Conservation (phyloP, 345 rosid genomes). For the Aegle marmelos region DNA sequence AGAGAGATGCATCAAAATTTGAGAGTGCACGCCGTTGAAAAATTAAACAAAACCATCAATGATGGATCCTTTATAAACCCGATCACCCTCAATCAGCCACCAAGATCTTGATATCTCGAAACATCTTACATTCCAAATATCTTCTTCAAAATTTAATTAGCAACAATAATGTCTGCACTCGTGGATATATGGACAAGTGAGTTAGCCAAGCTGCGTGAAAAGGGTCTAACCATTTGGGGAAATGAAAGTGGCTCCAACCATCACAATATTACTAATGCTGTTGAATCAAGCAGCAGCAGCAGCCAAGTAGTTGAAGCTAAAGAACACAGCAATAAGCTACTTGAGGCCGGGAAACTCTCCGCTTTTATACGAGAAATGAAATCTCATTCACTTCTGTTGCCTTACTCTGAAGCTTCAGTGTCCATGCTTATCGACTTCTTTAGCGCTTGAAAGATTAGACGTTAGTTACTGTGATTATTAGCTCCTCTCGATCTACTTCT, state of each 20-base stretch:
- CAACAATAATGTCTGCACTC: slow-evolving; percentile 36
- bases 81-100: no score
- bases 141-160: neutral
- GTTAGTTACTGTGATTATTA: no score
- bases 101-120: no score
- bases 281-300: no score
- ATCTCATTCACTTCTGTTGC: neutral
- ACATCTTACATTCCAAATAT: no score
- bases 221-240: slow-evolving; percentile 22
- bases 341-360: no score
- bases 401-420: slow-evolving; percentile 30
- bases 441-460: slow-evolving; percentile 15
- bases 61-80: no score
- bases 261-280: no score
- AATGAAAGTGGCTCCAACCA: no score
- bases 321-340: no score
- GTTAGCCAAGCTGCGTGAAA: slow-evolving; percentile 34
- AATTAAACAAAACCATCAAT: neutral
- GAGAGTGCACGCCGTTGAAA: neutral
- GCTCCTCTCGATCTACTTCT: no score
- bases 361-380: slow-evolving; percentile 1
- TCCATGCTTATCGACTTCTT: slow-evolving; percentile 30
- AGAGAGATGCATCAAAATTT: neutral
- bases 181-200: slow-evolving; percentile 49
- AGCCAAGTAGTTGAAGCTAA: no score